Evolutionary conservation across 345 rosid genomes (phyloP).

Genomic region (Schrenkiella parvula): DNA sequence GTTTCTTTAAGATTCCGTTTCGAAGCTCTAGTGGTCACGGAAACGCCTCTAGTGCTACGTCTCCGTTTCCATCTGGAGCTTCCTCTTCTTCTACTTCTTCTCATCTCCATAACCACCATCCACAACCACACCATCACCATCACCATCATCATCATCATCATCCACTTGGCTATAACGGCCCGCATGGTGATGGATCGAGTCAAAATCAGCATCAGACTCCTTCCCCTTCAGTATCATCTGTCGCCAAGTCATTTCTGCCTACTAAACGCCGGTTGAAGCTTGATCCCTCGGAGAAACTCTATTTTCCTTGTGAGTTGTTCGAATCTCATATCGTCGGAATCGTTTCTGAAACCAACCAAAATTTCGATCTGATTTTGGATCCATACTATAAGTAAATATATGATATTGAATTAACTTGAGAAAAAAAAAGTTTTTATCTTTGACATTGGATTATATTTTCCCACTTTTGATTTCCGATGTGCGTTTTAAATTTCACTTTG

Average conservation of each 20-base stretch:
- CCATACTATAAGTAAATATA: not conserved
- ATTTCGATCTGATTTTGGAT: not conserved
- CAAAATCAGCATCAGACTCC: slow-evolving; percentile 35
- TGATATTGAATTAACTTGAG: not conserved
- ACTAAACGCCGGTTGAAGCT: slow-evolving; percentile 79
- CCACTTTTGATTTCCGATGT: no score
- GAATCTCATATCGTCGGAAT: slow-evolving; percentile 13
- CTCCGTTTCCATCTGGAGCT: slow-evolving; percentile 40
- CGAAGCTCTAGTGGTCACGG: slow-evolving; percentile 36
- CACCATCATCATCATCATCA: slow-evolving; percentile 28
- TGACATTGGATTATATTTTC: not conserved
- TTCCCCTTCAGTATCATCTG: slow-evolving; percentile 75
- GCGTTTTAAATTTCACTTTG: not conserved
- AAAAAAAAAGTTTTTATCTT: not conserved
- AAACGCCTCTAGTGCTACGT: slow-evolving; percentile 23
- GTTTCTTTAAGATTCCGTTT: slow-evolving; percentile 82
- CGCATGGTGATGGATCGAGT: slow-evolving; percentile 55
- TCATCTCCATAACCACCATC: slow-evolving; percentile 34
- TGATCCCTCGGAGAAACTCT: slow-evolving; percentile 83
- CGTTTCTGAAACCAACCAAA: not conserved
- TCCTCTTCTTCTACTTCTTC: slow-evolving; percentile 39
- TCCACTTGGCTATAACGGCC: slow-evolving; percentile 29
- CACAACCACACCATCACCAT: not conserved
- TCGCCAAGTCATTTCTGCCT: slow-evolving; percentile 77
- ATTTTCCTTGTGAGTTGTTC: slow-evolving; percentile 70